Evolutionary conservation across 371 early-diverging fungal genomes (phyloP), one percentile per base, ranked within the genome.

Genomic region (Mucor indicus): DNA sequence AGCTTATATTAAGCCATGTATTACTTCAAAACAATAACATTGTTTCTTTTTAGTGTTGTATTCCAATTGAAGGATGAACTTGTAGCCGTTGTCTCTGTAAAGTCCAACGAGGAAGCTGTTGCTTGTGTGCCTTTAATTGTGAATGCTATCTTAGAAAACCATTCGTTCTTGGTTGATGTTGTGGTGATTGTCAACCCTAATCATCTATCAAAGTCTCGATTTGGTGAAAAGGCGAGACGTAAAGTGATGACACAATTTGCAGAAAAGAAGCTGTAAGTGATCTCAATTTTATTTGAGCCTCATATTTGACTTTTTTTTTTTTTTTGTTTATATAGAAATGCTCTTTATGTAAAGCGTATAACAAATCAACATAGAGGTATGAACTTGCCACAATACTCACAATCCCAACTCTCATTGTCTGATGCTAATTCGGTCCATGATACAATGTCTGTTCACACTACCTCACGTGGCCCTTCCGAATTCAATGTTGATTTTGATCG

Each of bases 101-200:
- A 77, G 22, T 57, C 70, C 5, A 64, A 67, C 8, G 78, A 79
- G 19, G 56, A 66, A n/a, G 76, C 79, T 5, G 48, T 79, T 5
- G 60, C 77, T 25, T 27, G 80, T 15, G 72, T 80, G 11, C 70
- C 87, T 30, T 50, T 84, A 24, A 68, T 90, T 38, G 77, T 91
- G 38, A 79, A 81, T 53, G 72, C 78, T 4, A 74, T 91, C 11
- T 59, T 91, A 25, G 89, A 89, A 25, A 73, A 81, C 25, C 91
- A 91, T 64, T 77, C 76, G 38, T 81, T 91, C 59, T 60, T 89
- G 44, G 62, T 88, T 1, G 88, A 89, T 62, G 79, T 79, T 22
- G 77, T 93, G 27, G 81, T 84, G 0, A 73, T 90, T 45, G 75
- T 90, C 3, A 70, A 74, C 21, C 69, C 72, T 15, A 80, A 72